These are phyloP conservation scores for Nigrospora osmanthi DNA, from an alignment of 2,329 filamentous ascomycete species.

Conservation along the genomic window DNA sequence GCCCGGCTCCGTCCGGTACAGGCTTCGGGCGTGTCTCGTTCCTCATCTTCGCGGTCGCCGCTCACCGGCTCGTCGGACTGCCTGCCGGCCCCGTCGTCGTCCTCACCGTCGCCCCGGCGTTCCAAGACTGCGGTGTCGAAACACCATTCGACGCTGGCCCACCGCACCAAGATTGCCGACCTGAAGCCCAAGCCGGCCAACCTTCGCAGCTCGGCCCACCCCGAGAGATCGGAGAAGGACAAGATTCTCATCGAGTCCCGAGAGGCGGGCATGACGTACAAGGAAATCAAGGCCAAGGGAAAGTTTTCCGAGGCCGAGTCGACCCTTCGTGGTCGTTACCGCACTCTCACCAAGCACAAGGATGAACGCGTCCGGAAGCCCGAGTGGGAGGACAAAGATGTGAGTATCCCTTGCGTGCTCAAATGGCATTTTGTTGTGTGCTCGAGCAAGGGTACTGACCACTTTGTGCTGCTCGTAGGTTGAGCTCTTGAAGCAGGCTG, in stretches of 20 bases:
- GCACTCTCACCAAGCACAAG: conserved; percentile 57
- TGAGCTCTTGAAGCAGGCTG: conserved; percentile 34
- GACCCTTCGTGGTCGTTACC: conserved; percentile 61
- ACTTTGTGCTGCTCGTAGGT: conserved; percentile 24
- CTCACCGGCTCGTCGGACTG: too few relatives aligned
- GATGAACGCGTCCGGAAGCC: conserved; percentile 58
- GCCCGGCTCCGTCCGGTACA: too few relatives aligned
- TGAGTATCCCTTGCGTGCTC: conserved; percentile 33
- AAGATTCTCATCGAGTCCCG: conserved; percentile 46
- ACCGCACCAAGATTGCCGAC: conserved; percentile 4
- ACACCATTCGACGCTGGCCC: conserved; percentile 1
- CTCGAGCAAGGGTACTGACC: background rate
- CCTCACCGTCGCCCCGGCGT: background rate
- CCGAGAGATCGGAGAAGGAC: conserved; percentile 29
- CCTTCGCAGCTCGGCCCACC: background rate
- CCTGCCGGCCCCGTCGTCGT: too few relatives aligned
- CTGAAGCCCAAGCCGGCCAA: conserved; percentile 4
- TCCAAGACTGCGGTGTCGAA: background rate
- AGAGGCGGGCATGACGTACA: conserved; percentile 52
- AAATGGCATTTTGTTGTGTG: background rate
- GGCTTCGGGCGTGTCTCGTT: too few relatives aligned
- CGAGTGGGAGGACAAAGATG: conserved; percentile 54
- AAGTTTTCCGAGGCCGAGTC: conserved; percentile 59
- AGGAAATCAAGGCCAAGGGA: conserved; percentile 49
- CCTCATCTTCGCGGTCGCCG: too few relatives aligned